A percentile compares a stretch with the other conserved stretches of the same genome.
Conservation (phyloP, 768 basidiomycete species). For the Lactarius evosmus region DNA sequence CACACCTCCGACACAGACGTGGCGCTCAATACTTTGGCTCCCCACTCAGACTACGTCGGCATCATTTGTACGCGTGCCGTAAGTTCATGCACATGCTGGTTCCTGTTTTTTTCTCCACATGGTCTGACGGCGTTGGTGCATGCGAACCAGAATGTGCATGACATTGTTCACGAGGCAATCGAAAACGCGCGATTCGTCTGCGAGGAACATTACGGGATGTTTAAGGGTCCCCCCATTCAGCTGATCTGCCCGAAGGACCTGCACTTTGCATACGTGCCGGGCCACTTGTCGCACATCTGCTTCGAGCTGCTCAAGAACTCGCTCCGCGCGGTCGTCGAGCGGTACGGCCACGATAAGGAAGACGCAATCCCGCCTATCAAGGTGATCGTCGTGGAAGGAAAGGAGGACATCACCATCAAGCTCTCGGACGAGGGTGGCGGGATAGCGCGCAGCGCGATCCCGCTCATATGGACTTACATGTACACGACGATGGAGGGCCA, state of each 20-base stretch:
- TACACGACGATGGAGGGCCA: constrained; percentile 80
- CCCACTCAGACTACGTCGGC: constrained; percentile 90
- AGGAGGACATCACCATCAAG: constrained; percentile 98
- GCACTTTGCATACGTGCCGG: constrained; percentile 92
- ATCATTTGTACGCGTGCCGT: constrained; percentile 95
- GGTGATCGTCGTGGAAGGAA: constrained; percentile 94
- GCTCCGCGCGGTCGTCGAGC: constrained; percentile 92
- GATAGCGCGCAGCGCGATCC: constrained; percentile 83
- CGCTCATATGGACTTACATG: constrained; percentile 99
- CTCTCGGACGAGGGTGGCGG: constrained; percentile 97
- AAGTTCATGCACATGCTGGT: constrained; percentile 32
- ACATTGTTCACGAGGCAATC: constrained; percentile 97
- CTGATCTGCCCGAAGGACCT: constrained; percentile 89
- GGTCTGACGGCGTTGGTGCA: constrained; percentile 8
- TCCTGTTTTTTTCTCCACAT: not conserved
- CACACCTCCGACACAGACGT: constrained; percentile 55
- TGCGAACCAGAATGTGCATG: constrained; percentile 73
- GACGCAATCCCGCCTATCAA: constrained; percentile 85
- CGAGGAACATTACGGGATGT: constrained; percentile 93
- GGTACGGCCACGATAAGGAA: constrained; percentile 79
- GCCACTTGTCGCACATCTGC: constrained; percentile 92
- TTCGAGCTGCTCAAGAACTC: constrained; percentile 99
- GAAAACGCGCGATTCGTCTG: constrained; percentile 95
- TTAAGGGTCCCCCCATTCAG: constrained; percentile 93
- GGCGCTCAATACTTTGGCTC: constrained; percentile 86